Base-by-base conservation (phyloP, 371 early-diverging fungal genomes). In the Mortierella sp. region DNA sequence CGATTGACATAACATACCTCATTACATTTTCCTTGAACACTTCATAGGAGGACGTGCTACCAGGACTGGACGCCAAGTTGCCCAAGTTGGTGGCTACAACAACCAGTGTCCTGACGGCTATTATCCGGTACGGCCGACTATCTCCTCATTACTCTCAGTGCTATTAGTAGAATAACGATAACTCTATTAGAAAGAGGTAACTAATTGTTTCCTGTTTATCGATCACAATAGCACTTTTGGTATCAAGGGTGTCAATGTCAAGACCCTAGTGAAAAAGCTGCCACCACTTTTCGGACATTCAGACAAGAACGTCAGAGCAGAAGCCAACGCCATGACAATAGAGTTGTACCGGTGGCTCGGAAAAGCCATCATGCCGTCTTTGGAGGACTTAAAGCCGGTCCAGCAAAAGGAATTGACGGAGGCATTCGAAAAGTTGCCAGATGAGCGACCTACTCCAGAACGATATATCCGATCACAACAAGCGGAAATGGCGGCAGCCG, bases 241-340 rank as follows among this genome's bases (percentile, higher is more conserved):
- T 47, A 82, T 91, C 19, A 95, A 96, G 79, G 92, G 92, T 58
- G 91, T 96, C 21, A 92, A 90, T 50, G 90, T 96, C 42, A 98
- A 98, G 80, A 95, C 95, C 1, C 88, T 98, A 21, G 78, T 97
- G 57, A 99, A 99, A 87, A 88, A 90, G 16, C 82, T 99, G n/a
- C 91, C 96, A 6, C 95, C 96, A 79, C 90, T 98, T 16, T 98
- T 99, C 89, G 96, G 95, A 45, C 98, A 99, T 82, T 93, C 95
- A 21, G 99, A 99, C 87, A 97, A 96, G 78, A 94, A 91, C 72
- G 99, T 99, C 28, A 92, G 99, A 73, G 93, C 94, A 24, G 99
- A 99, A 91, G 96, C 95, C 70, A 89, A 90, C 45, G 89, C 89
- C n/a, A 83, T 98, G 54, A 92, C 95, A 3, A 85, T 96, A 58